phyloP scores from a whole-genome alignment of 352 stramenopile species.

The Pythium folliculosum region DNA sequence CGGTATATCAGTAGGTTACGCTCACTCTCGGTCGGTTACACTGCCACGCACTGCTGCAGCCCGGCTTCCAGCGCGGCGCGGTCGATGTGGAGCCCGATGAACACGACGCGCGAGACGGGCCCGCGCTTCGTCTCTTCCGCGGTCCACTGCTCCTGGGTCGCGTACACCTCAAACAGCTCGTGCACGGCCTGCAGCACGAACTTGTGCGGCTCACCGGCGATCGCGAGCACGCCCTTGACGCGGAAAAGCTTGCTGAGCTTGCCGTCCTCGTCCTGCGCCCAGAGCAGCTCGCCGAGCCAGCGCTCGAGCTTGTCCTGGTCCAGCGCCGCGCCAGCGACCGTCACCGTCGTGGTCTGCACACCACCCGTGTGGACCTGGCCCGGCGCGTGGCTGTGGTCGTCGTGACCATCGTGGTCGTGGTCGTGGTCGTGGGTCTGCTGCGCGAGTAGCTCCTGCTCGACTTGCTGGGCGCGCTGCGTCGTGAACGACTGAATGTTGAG shows the following conservation, averaged over 20 bases:
- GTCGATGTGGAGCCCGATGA: conserved; percentile 66
- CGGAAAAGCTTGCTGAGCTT: conserved; percentile 57
- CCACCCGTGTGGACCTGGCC: conserved; percentile 48
- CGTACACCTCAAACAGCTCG: conserved; percentile 79
- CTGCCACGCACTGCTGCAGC: conserved; percentile 38
- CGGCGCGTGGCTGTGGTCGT: conserved; percentile 7
- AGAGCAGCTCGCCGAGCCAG: conserved; percentile 70
- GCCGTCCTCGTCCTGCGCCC: conserved; percentile 48
- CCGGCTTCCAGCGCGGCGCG: conserved; percentile 40
- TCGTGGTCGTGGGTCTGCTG: conserved; percentile 1
- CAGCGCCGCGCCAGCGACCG: conserved; percentile 40
- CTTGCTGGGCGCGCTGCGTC: conserved; percentile 55
- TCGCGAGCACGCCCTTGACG: conserved; percentile 69
- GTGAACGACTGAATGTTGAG: conserved; percentile 83
- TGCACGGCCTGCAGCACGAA: conserved; percentile 84
- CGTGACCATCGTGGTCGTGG: conserved; percentile 9
- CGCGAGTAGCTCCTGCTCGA: conserved; percentile 46
- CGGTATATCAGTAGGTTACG: conserved; percentile 20
- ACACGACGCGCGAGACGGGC: conserved; percentile 56
- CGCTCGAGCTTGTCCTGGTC: conserved; percentile 63
- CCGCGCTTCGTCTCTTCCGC: conserved; percentile 18
- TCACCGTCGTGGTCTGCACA: conserved; percentile 75
- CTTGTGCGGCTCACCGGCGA: conserved; percentile 57
- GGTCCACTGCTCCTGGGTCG: conserved; percentile 57
- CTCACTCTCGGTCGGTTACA: conserved; percentile 14